These are phyloP conservation scores for Breynia disticha DNA, from an alignment of 441 rosid species.

Conservation along the genomic window DNA sequence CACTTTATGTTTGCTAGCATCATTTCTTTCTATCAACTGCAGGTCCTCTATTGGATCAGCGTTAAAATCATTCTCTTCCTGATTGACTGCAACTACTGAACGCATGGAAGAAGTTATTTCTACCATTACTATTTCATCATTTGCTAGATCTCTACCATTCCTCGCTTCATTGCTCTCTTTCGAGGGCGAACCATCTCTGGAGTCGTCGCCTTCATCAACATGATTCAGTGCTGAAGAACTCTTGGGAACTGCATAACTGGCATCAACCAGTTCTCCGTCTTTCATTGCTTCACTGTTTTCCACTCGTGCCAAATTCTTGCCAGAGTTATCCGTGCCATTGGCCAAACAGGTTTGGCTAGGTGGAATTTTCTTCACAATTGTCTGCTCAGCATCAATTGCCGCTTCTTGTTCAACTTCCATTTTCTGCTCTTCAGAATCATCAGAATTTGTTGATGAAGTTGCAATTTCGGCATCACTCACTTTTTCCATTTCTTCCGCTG, in stretches of 20 bases:
- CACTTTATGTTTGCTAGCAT: neutral
- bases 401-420: neutral
- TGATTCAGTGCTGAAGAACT: neutral
- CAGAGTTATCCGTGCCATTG: neutral
- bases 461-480: neutral
- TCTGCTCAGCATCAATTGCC: neutral
- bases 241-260: neutral
- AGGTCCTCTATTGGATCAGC: neutral
- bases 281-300: neutral
- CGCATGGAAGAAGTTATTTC: neutral
- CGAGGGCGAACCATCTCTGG: neutral
- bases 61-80: neutral
- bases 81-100: neutral
- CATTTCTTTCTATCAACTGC: neutral
- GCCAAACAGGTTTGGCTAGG: neutral
- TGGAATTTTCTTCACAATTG: neutral
- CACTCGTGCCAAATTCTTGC: neutral
- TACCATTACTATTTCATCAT: neutral
- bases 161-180: neutral
- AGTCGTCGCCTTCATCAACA: neutral
- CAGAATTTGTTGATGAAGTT: neutral
- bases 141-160: constrained; percentile 1
- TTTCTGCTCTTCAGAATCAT: neutral
- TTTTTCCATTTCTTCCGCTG: constrained; percentile 15
- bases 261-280: neutral